Base-by-base conservation (phyloP, 2,329 filamentous ascomycete genomes). In the Thyridium curvatum region DNA sequence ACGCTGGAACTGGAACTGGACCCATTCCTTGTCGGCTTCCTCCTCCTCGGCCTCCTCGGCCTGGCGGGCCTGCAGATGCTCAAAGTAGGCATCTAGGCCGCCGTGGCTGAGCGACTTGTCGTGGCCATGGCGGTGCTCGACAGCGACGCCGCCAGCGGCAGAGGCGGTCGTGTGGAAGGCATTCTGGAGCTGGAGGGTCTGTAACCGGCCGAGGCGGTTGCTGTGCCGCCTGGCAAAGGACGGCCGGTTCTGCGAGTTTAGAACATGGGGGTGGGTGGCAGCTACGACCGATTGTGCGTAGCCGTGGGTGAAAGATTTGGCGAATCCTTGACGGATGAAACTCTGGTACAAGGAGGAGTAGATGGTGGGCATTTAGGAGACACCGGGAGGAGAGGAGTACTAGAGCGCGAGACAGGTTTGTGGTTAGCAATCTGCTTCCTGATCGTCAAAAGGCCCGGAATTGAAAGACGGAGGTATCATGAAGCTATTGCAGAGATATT, bases 261-360 rank as follows among this genome's bases (percentile, higher is more conserved):
- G 79, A 75, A 70, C 84, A 82, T 76, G 72, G 41, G 77, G 77
- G 47, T 95, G 89, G 48, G 88, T 88, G 55, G 89, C 91, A 58
- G 93, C 93, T 68, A 98, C 89, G 68, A 97, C 84, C 47, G 90
- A 95, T 65, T 97, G 91, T 54, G 90, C 90, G 77, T 96, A 97
- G 68, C 91, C 91, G 79, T 97, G 88, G 64, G 88, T 91, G 65
- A 97, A 85, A 58, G 90, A 89, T 73, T 97, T 97, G 60, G 87
- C 83, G 69, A 96, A 85, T 84, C 87, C 90, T 77, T 91, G 86
- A 74, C 93, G 91, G 80, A 94, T 88, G 75, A 97, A 86, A 73
- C 77, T 82, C 69, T 79, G 74, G 66, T 80, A 82, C 50, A 83
- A 68, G 59, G 75, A 77, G 47, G 77, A 81, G 64, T 81, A 82